Evolutionary conservation across 2,329 filamentous ascomycete genomes (phyloP).

Genomic region (Leptographium galeiforme): DNA sequence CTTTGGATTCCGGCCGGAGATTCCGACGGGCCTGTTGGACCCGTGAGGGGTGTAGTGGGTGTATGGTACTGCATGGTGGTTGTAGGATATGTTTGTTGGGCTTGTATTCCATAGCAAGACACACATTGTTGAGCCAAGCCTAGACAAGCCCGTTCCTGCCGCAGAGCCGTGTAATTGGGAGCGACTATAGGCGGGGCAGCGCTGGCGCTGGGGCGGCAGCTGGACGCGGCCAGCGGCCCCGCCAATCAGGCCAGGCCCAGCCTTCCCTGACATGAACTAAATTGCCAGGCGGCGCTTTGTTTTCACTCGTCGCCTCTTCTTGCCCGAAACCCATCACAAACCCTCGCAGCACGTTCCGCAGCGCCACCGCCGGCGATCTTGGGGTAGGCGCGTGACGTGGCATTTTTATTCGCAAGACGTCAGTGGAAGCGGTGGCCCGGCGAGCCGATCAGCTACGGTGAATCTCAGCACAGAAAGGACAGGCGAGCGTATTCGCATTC

Average conservation of each 20-base stretch:
- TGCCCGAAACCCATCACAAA: background rate
- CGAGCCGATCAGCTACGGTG: too few species aligned
- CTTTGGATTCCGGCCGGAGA: constrained; percentile 12
- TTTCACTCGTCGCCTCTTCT: constrained; percentile 7
- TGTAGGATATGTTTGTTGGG: background rate
- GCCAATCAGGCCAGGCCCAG: constrained; percentile 4
- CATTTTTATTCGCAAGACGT: background rate
- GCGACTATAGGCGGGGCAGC: background rate
- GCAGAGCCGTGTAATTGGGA: too few species aligned
- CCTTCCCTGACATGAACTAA: background rate
- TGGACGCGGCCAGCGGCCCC: background rate
- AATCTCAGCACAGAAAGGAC: too few species aligned
- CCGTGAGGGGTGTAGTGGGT: background rate
- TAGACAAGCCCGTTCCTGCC: too few species aligned
- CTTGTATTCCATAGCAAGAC: background rate
- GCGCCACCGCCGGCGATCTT: background rate
- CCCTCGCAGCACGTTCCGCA: background rate
- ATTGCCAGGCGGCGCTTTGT: constrained; percentile 1
- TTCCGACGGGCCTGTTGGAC: constrained; percentile 9
- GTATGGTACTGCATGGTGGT: too few species aligned
- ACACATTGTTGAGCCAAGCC: too few species aligned
- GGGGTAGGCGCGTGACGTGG: background rate
- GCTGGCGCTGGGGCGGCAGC: background rate
- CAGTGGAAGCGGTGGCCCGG: too few species aligned
- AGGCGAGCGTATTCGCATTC: background rate